These are phyloP conservation scores for Cylindrotheca fusiformis DNA, from an alignment of 108 stramenopile species.

Conservation along the genomic window DNA sequence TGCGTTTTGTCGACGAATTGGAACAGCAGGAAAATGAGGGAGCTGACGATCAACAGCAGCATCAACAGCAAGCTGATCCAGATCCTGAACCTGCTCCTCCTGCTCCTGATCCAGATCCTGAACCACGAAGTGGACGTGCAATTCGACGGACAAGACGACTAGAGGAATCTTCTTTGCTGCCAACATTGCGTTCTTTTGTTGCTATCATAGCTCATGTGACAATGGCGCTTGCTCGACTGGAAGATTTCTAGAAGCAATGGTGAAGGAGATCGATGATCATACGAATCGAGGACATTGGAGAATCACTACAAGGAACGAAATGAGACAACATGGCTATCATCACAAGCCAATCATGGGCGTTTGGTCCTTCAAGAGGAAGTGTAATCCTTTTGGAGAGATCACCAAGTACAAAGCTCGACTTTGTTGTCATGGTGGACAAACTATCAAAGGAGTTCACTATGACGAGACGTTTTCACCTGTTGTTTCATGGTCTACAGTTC, in stretches of 20 bases:
- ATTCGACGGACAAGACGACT: too few species aligned
- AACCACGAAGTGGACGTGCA: too few species aligned
- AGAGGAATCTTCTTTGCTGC: too few species aligned
- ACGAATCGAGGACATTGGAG: slow-evolving; percentile 1
- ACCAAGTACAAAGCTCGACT: slow-evolving; percentile 46
- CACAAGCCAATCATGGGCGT: not conserved
- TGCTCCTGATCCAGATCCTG: not conserved
- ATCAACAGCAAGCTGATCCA: slow-evolving; percentile 1
- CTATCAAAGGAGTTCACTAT: slow-evolving; percentile 33
- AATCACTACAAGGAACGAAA: not conserved
- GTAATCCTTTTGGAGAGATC: slow-evolving; percentile 30
- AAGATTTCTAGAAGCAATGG: not conserved
- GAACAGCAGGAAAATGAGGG: too few species aligned
- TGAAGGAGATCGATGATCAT: slow-evolving; percentile 1
- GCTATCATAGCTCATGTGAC: not conserved
- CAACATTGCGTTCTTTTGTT: too few species aligned
- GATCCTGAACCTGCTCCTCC: slow-evolving; percentile 3
- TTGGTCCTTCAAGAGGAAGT: slow-evolving; percentile 41
- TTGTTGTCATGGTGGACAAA: slow-evolving; percentile 25
- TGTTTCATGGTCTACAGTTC: slow-evolving; percentile 35
- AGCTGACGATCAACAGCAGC: too few species aligned
- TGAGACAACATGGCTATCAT: not conserved
- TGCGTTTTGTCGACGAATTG: too few species aligned
- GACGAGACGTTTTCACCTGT: slow-evolving; percentile 54
- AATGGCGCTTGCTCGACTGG: not conserved